Percentiles rank a stretch among this genome's conserved stretches.
Evolutionary conservation across 2,329 filamentous ascomycete genomes (phyloP).

Genomic region (Westerdykella ornata): DNA sequence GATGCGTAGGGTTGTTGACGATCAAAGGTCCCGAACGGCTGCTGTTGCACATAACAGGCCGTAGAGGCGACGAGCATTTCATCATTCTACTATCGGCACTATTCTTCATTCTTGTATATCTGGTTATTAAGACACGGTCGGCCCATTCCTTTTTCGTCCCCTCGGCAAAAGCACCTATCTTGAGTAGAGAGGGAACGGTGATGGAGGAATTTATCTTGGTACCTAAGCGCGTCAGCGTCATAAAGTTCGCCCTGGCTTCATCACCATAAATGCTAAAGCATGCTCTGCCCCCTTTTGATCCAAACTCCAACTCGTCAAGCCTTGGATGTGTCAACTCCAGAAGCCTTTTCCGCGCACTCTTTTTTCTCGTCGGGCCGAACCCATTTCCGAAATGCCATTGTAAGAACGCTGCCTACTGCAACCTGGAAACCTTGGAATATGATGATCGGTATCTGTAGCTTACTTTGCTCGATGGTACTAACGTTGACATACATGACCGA

Average conservation of each 20-base stretch:
- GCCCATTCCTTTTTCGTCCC: too few species aligned
- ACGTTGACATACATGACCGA: conserved; percentile 60
- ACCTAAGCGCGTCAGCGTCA: too few species aligned
- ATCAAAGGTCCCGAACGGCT: conserved; percentile 23
- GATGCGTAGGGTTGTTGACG: not conserved
- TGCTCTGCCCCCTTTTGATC: too few species aligned
- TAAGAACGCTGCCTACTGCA: conserved; percentile 38
- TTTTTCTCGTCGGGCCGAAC: conserved; percentile 51
- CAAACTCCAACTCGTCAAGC: not conserved
- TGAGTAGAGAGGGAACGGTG: too few species aligned
- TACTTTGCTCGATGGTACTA: conserved; percentile 49
- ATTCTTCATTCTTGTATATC: too few species aligned
- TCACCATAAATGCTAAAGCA: too few species aligned
- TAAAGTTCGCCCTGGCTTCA: too few species aligned
- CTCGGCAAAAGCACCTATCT: too few species aligned
- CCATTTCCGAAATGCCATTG: conserved; percentile 40
- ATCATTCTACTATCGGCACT: too few species aligned
- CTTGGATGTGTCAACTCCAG: conserved; percentile 3
- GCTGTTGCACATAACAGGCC: conserved; percentile 17
- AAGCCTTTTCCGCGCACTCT: conserved; percentile 19
- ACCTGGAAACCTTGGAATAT: conserved; percentile 48
- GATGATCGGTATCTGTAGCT: conserved; percentile 58
- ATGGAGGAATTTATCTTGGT: too few species aligned
- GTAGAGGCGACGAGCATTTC: too few species aligned
- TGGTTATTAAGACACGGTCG: too few species aligned